A percentile compares a stretch with the other conserved stretches of the same genome.
phyloP scores from a whole-genome alignment of 1,284 basidiomycete genomes.

The Leccinum griseonigrum region DNA sequence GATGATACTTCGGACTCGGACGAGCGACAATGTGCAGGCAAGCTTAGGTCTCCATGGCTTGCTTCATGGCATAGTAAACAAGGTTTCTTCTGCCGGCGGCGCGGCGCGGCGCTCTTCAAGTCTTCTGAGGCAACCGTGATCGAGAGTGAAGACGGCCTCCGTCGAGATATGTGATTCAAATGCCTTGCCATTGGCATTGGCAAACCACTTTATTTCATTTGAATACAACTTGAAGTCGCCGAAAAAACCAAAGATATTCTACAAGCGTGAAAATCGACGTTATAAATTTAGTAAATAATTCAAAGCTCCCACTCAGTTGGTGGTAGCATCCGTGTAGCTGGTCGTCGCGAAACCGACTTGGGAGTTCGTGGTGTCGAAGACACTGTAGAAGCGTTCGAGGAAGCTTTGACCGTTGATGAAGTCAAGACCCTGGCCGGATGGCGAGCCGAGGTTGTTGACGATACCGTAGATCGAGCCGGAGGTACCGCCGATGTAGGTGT shows the following conservation, averaged over 20 bases:
- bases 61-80: too few species aligned
- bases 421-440: constrained; percentile 45
- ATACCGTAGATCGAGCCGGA: constrained; percentile 47
- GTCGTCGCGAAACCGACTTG: constrained; percentile 59
- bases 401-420: constrained; percentile 55
- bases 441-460: constrained; percentile 40
- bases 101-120: too few species aligned
- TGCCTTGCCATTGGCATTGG: not conserved
- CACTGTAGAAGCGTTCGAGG: constrained; percentile 67
- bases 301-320: constrained; percentile 40
- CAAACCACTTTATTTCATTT: constrained; percentile 3
- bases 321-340: constrained; percentile 51
- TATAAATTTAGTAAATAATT: too few species aligned
- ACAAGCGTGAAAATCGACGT: not conserved
- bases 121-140: too few species aligned
- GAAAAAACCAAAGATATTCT: not conserved
- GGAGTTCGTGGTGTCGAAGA: constrained; percentile 56
- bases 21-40: too few species aligned
- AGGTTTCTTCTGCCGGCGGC: too few species aligned
- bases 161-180: not conserved
- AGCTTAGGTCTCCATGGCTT: too few species aligned
- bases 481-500: constrained; percentile 43
- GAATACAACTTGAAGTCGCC: constrained; percentile 1
- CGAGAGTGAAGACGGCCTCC: too few species aligned
- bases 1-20: too few species aligned